Base-by-base conservation (phyloP, 179 eudicot genomes). In the Actinidia chinensis region DNA sequence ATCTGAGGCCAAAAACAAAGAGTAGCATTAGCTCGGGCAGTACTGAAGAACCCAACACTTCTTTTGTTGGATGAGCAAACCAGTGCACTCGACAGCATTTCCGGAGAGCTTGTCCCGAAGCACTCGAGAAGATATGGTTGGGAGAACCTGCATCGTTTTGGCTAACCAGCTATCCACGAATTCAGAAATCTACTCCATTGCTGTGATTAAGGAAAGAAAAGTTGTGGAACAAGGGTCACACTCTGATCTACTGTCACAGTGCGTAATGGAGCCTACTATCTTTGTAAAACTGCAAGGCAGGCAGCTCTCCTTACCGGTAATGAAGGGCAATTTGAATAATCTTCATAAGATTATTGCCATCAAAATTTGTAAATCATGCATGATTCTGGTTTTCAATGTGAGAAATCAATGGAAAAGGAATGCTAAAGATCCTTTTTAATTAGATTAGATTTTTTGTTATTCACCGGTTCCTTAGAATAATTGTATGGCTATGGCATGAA, bases 1-100 rank as follows among this genome's bases (percentile, higher is more conserved):
- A 6, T 85, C 87, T 1, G 87, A 63, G 87, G 87, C 33, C 87
- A 85, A 10, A 85, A 85, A 73, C 88, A 85, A 44, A 66, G 88
- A 50, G 78, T 85, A 55, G 85, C 80, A 65, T 79, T 85, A 7
- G 84, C 88, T 13, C 77, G 88, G 18, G 88, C 88, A 17, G 80
- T 82, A 58, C 73, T 85, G 0, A 85, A 85, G 77, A 80, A 75
- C 65, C 88, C 85, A 6, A 20, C 80, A 2, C 80, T 85, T 68
- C 84, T 85, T 20, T 85, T 85, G 6, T 47, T 85, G 36, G 88
- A 82, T 40, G 85, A 85, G 56, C 84, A 84, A 8, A 85, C 88
- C 10, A 85, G 88, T 75, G 88, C 88, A 20, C 84, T 85, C 2
- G 88, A 85, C 28, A 82, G 83, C 46, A 48, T 74, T 60, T 85